phyloP scores from a whole-genome alignment of 1,139 yeast species.

The Lodderomyces parapsilosis region DNA sequence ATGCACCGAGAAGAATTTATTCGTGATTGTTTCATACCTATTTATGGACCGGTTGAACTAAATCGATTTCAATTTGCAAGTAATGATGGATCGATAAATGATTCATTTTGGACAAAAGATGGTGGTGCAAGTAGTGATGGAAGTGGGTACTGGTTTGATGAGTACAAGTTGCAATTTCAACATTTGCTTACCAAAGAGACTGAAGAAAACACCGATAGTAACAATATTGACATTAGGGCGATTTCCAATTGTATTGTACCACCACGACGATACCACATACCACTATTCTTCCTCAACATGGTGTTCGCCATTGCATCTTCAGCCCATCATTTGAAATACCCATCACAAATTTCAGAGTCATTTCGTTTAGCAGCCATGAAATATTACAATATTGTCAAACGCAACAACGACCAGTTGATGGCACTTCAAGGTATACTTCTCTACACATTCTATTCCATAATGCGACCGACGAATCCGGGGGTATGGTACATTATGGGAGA shows the following conservation, averaged over 20 bases:
- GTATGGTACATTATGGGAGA: constrained; percentile 91
- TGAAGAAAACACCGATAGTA: background rate
- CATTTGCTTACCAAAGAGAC: constrained; percentile 4
- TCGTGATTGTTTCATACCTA: constrained; percentile 64
- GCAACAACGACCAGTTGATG: constrained; percentile 62
- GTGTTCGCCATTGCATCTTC: constrained; percentile 82
- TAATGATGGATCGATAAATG: constrained; percentile 27
- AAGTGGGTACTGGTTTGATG: constrained; percentile 10
- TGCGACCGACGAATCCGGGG: constrained; percentile 82
- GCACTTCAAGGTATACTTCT: constrained; percentile 71
- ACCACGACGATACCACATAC: constrained; percentile 42
- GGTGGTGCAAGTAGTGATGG: background rate
- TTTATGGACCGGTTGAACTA: constrained; percentile 59
- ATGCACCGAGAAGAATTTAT: constrained; percentile 79
- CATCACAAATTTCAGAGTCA: constrained; percentile 67
- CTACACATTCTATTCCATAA: constrained; percentile 64
- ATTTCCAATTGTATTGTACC: constrained; percentile 41
- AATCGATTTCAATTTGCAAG: constrained; percentile 56
- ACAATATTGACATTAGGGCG: constrained; percentile 13
- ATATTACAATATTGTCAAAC: constrained; percentile 58
- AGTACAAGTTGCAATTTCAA: constrained; percentile 18
- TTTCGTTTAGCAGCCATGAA: constrained; percentile 68
- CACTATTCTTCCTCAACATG: constrained; percentile 65
- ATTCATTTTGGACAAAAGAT: constrained; percentile 5
- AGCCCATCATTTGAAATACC: constrained; percentile 68